A percentile compares a stretch with the other conserved stretches of the same genome.
phyloP scores from a whole-genome alignment of 306 rosid species.

The Trifolium dubium region DNA sequence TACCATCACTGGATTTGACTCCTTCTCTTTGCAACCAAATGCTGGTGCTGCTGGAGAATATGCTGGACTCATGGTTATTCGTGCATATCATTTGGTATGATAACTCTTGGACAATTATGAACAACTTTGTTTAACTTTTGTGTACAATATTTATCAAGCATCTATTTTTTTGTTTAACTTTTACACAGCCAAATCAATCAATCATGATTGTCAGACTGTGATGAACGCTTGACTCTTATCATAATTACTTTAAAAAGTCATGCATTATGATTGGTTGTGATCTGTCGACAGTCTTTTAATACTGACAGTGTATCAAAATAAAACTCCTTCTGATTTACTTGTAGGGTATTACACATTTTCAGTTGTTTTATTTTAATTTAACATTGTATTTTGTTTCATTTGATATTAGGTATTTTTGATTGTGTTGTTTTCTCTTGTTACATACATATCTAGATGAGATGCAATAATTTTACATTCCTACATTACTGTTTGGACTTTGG shows the following conservation, averaged over 20 bases:
- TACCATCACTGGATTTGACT: conserved; percentile 92
- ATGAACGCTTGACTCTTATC: neutral
- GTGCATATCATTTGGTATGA: conserved; percentile 89
- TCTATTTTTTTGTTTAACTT: conserved; percentile 7
- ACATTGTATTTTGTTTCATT: conserved; percentile 19
- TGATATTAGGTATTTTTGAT: neutral
- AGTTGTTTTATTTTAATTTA: conserved; percentile 6
- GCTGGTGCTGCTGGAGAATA: conserved; percentile 99
- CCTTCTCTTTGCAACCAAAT: conserved; percentile 98
- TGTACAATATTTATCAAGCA: neutral
- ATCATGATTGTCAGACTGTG: neutral
- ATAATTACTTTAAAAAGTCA: neutral
- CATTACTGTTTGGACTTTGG: neutral
- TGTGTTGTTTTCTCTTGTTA: conserved; percentile 34
- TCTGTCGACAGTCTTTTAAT: neutral
- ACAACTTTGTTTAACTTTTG: conserved; percentile 26
- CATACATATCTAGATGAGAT: conserved; percentile 30
- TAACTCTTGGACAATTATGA: conserved; percentile 26
- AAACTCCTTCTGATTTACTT: conserved; percentile 20
- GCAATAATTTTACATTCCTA: conserved; percentile 34
- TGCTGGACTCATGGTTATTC: conserved; percentile 99
- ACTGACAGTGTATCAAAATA: neutral
- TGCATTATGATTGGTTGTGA: neutral
- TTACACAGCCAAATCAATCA: neutral
- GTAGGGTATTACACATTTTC: conserved; percentile 18